A percentile compares a stretch with the other conserved stretches of the same genome.
Evolutionary conservation across 2,329 filamentous ascomycete genomes (phyloP).

Genomic region (Macrophomina phaseolina): DNA sequence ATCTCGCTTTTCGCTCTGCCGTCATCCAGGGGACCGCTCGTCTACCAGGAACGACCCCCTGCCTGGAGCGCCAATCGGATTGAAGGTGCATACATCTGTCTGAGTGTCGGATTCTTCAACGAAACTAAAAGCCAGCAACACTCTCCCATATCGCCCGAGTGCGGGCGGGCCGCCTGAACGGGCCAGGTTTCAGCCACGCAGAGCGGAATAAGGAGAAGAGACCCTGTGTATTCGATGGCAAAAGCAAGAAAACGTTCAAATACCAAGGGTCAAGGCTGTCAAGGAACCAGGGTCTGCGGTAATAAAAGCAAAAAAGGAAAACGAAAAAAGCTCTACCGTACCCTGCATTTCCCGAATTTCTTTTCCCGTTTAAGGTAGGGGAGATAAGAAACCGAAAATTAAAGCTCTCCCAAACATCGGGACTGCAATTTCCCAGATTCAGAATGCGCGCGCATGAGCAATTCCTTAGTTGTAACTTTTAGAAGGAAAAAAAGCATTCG

Average conservation of each 20-base stretch:
- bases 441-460: not conserved
- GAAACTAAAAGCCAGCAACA: no score
- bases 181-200: not conserved
- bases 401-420: not conserved
- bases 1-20: no score
- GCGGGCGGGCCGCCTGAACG: not conserved
- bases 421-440: slow-evolving; percentile 4
- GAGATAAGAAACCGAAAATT: not conserved
- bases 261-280: no score
- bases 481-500: not conserved
- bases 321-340: not conserved
- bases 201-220: not conserved
- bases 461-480: not conserved
- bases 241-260: not conserved
- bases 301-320: no score
- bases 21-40: no score
- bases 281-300: no score
- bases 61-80: not conserved
- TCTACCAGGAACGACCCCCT: no score
- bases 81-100: not conserved
- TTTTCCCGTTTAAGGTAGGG: not conserved
- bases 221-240: not conserved
- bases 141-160: no score
- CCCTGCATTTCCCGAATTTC: not conserved
- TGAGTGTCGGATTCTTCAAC: no score